Percentiles rank a stretch among this genome's conserved stretches.
phyloP scores from a whole-genome alignment of 78 protist genomes.

The Dictyostelium firmibasis region DNA sequence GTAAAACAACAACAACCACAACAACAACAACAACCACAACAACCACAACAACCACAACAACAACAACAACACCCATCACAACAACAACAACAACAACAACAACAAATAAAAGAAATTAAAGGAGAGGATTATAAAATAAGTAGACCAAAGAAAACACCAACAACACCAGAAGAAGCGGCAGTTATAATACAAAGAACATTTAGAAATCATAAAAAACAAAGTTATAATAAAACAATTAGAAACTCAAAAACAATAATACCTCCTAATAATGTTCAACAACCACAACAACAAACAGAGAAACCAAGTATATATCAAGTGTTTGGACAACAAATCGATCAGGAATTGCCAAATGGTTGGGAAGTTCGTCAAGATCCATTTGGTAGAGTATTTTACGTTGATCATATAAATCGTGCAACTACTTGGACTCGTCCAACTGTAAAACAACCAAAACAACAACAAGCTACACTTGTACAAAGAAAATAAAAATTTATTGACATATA shows the following conservation, averaged over 20 bases:
- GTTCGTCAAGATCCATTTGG: slow-evolving; percentile 31
- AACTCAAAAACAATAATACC: not conserved
- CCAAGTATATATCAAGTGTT: not conserved
- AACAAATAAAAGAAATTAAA: not conserved
- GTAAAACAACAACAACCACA: not conserved
- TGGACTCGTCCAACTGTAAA: slow-evolving; percentile 60
- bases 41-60: not conserved
- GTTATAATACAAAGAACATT: slow-evolving; percentile 29
- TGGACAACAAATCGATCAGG: not conserved
- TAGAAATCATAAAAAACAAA: slow-evolving; percentile 44
- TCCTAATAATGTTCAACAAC: slow-evolving; percentile 11
- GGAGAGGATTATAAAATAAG: not conserved
- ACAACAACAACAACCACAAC: not conserved
- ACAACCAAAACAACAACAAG: not conserved
- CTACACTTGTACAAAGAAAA: not conserved
- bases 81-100: not conserved
- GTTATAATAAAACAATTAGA: slow-evolving; percentile 21
- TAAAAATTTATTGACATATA: too few relatives aligned
- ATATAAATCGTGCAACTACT: slow-evolving; percentile 33
- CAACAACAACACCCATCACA: not conserved
- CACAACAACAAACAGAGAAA: not conserved
- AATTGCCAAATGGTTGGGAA: slow-evolving; percentile 84
- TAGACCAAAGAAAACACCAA: slow-evolving; percentile 20
- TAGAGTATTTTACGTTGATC: slow-evolving; percentile 80
- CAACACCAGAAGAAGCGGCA: slow-evolving; percentile 35